A percentile compares a stretch with the other conserved stretches of the same genome.
Evolutionary conservation across 805 yeast genomes (phyloP).

Genomic region (Blastobotrys peoriensis): DNA sequence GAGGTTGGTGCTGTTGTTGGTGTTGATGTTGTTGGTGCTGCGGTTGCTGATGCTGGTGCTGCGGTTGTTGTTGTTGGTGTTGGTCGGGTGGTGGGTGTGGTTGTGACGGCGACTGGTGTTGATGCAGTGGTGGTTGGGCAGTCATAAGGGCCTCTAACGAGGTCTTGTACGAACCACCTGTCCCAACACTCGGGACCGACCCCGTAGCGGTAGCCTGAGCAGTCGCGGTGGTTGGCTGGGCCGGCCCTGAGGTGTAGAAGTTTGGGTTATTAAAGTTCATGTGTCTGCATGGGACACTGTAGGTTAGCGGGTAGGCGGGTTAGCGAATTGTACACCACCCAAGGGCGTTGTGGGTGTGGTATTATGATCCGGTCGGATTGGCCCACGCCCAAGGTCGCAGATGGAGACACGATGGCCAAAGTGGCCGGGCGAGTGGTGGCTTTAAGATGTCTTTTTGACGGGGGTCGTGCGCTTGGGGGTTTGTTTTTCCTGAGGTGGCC

Average conservation of each 20-base stretch:
- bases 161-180: slow-evolving; percentile 4
- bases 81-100: neutral
- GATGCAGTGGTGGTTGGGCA: neutral
- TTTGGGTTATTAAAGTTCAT: neutral
- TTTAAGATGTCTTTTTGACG: no score
- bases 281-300: neutral
- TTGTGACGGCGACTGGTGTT: neutral
- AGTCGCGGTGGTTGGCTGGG: neutral
- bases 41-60: neutral
- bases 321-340: no score
- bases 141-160: slow-evolving; percentile 6
- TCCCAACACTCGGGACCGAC: neutral
- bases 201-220: neutral
- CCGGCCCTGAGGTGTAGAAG: neutral
- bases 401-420: no score
- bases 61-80: neutral
- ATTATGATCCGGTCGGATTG: no score
- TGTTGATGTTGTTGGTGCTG: slow-evolving; percentile 15
- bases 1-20: slow-evolving; percentile 5
- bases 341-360: no score
- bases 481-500: no score
- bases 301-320: no score
- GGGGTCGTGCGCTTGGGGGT: no score
- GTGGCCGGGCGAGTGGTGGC: no score
- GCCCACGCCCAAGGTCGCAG: no score